Conservation (phyloP, 306 rosid species). For the Vigna mungo region DNA sequence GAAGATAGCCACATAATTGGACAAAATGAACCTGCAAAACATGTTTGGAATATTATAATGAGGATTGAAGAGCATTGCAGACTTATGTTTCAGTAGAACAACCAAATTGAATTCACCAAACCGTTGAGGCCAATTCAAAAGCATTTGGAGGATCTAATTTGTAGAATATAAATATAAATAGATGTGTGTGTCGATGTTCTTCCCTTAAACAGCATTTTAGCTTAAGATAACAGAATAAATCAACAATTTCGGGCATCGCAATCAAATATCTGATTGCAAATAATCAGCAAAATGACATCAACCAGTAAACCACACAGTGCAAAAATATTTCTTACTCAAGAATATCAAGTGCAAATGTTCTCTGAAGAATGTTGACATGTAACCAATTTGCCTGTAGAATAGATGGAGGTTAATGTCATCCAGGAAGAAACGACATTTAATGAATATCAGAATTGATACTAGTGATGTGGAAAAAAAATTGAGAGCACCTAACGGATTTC, state of each 20-base stretch:
- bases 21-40: slow-evolving; percentile 76
- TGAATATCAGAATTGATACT: slow-evolving; percentile 33
- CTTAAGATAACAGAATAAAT: slow-evolving; percentile 29
- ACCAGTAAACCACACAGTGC: slow-evolving; percentile 22
- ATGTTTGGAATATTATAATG: slow-evolving; percentile 27
- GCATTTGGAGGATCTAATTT: slow-evolving; percentile 18
- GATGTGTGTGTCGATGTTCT: background rate
- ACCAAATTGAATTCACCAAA: slow-evolving; percentile 23
- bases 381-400: slow-evolving; percentile 83
- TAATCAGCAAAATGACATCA: slow-evolving; percentile 34
- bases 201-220: slow-evolving; percentile 28
- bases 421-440: slow-evolving; percentile 39
- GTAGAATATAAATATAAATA: background rate
- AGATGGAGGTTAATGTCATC: slow-evolving; percentile 44
- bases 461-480: slow-evolving; percentile 30
- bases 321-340: slow-evolving; percentile 78
- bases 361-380: slow-evolving; percentile 72
- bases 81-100: slow-evolving; percentile 2
- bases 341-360: slow-evolving; percentile 94
- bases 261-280: slow-evolving; percentile 27
- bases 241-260: slow-evolving; percentile 22
- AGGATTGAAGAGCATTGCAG: slow-evolving; percentile 41
- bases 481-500: slow-evolving; percentile 15
- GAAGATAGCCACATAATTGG: slow-evolving; percentile 90
- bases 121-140: slow-evolving; percentile 28